Base-by-base conservation (phyloP, 164 flowering plant genomes). In the Vitis riparia region DNA sequence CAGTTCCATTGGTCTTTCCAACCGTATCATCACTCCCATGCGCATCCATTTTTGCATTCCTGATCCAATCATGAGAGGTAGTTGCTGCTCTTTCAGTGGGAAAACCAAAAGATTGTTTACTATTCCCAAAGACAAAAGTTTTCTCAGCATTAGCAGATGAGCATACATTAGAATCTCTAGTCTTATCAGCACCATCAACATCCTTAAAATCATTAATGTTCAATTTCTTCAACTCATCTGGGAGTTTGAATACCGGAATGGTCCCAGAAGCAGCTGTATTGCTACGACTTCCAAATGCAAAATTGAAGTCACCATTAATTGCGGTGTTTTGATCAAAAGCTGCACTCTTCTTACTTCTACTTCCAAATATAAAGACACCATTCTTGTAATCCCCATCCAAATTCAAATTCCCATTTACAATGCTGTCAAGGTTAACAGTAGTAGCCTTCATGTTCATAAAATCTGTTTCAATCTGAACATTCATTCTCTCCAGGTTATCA, bases 171-270 rank as follows among this genome's bases (percentile, higher is more conserved):
- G 49, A 68, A 67, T 63, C 57, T 16, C 57, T 47, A 59, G 55
- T 1, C 6, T 30, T 56, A 2, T 77, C 67, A 10, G 14, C 12
- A 57, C 67, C 71, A 65, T 29, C 61, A 55, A 37, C 62, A 73
- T 50, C 63, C n/a, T 44, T 68, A 66, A 14, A 55, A 19, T 68
- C 68, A 55, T 71, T 65, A 53, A 83, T 77, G 49, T 77, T 75
- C 68, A 80, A 71, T 67, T 81, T 80, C 72, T 66, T 47, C 73
- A 80, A 73, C 73, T 75, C 83, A 69, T 78, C 76, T 3, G 65
- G 79, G n/a, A 82, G 79, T 50, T 27, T 17, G 55, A 58, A 68
- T 32, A 44, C 62, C 27, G 71, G 68, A 64, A 8, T 64, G 30
- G 51, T 44, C 29, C 66, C 67, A 52, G 62, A 62, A 57, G 70